These are phyloP conservation scores for Picochlorum sp. DNA, from an alignment of 139 green algal species.

Conservation along the genomic window DNA sequence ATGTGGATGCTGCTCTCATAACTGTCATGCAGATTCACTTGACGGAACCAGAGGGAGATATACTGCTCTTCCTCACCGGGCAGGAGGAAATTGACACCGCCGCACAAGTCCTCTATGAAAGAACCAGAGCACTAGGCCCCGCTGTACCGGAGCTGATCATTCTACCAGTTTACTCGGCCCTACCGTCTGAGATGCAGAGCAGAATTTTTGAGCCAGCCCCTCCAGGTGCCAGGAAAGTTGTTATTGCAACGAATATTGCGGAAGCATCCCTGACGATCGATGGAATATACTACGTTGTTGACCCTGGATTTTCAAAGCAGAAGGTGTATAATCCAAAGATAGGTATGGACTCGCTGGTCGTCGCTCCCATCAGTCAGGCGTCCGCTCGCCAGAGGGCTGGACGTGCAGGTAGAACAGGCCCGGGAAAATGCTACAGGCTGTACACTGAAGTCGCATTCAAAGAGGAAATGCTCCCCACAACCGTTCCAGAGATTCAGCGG, in stretches of 20 bases:
- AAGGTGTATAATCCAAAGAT: conserved; percentile 75
- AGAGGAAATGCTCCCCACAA: conserved; percentile 84
- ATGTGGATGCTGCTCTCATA: conserved; percentile 91
- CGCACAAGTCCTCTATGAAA: conserved; percentile 77
- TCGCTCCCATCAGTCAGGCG: conserved; percentile 89
- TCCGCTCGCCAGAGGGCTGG: conserved; percentile 83
- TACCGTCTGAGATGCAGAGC: conserved; percentile 81
- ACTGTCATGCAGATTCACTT: conserved; percentile 94
- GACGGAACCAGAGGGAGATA: conserved; percentile 74
- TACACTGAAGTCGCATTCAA: conserved; percentile 85
- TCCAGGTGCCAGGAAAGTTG: conserved; percentile 82
- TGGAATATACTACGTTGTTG: conserved; percentile 97
- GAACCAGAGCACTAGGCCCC: conserved; percentile 84
- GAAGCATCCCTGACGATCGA: conserved; percentile 97
- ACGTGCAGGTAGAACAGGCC: conserved; percentile 86
- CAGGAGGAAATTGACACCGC: conserved; percentile 78
- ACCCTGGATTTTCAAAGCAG: conserved; percentile 65
- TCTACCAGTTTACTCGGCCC: conserved; percentile 82
- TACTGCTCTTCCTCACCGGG: conserved; percentile 81
- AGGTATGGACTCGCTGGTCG: conserved; percentile 93
- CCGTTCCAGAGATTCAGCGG: conserved; percentile 84
- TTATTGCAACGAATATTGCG: conserved; percentile 98
- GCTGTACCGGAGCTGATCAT: conserved; percentile 90
- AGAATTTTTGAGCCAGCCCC: conserved; percentile 93
- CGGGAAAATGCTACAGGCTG: conserved; percentile 97